Percentiles rank a stretch among this genome's conserved stretches.
These are phyloP conservation scores for Oryza punctata DNA, from an alignment of 176 grass and related monocot species.

Conservation along the genomic window DNA sequence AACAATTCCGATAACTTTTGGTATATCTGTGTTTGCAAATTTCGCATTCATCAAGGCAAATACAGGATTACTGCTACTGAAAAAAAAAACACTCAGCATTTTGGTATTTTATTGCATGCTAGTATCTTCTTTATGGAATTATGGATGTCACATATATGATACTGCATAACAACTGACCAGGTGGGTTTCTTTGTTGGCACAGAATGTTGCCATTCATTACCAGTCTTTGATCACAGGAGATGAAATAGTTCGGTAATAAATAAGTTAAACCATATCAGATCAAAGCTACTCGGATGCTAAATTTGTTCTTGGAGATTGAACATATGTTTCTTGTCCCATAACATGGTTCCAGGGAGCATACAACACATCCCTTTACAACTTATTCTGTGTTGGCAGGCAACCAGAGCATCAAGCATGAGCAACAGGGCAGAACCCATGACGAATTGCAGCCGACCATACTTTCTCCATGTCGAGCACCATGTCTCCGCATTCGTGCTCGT, in stretches of 20 bases:
- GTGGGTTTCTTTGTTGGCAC: not conserved
- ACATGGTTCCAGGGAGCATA: not conserved
- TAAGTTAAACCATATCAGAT: not conserved
- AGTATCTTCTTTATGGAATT: not conserved
- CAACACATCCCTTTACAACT: not conserved
- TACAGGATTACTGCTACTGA: not conserved
- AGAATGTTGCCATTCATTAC: not conserved
- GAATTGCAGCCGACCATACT: slow-evolving; percentile 64
- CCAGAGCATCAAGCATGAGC: slow-evolving; percentile 25
- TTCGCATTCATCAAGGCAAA: not conserved
- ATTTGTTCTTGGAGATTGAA: not conserved
- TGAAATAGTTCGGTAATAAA: not conserved
- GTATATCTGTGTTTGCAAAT: not conserved
- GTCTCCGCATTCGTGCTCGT: slow-evolving; percentile 70
- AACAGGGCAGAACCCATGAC: slow-evolving; percentile 66
- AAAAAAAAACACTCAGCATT: not conserved
- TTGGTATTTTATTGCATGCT: not conserved
- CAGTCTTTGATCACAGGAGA: not conserved
- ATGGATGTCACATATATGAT: not conserved
- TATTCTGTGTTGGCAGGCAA: slow-evolving; percentile 9
- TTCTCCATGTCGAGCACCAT: slow-evolving; percentile 60
- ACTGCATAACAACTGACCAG: not conserved
- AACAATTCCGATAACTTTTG: not conserved
- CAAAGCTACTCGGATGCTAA: not conserved
- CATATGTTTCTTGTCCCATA: not conserved